Percentiles rank a stretch among this genome's conserved stretches.
Conservation (phyloP, 495 filamentous ascomycete genomes). For the Terfezia claveryi region DNA sequence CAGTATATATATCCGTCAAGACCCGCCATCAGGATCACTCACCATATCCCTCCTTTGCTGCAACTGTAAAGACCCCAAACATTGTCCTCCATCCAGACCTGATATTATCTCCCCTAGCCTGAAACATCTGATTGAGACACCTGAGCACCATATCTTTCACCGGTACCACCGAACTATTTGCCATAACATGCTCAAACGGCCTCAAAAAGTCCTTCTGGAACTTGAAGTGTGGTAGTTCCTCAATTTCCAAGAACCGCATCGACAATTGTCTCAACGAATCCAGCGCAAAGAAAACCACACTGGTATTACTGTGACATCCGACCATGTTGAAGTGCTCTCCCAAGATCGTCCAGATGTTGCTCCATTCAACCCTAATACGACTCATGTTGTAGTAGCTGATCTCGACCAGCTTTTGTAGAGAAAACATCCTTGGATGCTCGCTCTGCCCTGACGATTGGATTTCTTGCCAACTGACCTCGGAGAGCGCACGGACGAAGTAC, state of each 20-base stretch:
- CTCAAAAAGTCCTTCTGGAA: conserved; percentile 99
- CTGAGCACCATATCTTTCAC: conserved; percentile 96
- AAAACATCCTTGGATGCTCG: conserved; percentile 85
- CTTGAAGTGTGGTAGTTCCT: conserved; percentile 93
- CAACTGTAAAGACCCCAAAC: conserved; percentile 96
- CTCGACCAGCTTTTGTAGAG: conserved; percentile 91
- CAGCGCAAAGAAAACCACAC: conserved; percentile 88
- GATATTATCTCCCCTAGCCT: conserved; percentile 86
- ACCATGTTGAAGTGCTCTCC: conserved; percentile 96
- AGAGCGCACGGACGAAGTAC: conserved; percentile 83
- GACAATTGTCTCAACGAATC: conserved; percentile 87
- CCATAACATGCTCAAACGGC: conserved; percentile 92
- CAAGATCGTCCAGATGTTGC: conserved; percentile 83
- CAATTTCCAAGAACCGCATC: conserved; percentile 97
- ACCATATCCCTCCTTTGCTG: conserved; percentile 74
- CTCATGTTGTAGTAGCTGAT: conserved; percentile 99
- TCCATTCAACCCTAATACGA: conserved; percentile 94
- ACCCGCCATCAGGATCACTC: conserved; percentile 6
- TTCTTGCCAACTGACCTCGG: conserved; percentile 96
- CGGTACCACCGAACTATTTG: conserved; percentile 64
- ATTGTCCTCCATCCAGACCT: conserved; percentile 96
- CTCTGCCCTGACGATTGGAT: conserved; percentile 91
- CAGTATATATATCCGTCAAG: neutral
- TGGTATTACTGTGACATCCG: conserved; percentile 84
- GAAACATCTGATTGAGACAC: conserved; percentile 98